phyloP scores from a whole-genome alignment of 1,284 basidiomycete genomes.

The Golubevia pallescens region DNA sequence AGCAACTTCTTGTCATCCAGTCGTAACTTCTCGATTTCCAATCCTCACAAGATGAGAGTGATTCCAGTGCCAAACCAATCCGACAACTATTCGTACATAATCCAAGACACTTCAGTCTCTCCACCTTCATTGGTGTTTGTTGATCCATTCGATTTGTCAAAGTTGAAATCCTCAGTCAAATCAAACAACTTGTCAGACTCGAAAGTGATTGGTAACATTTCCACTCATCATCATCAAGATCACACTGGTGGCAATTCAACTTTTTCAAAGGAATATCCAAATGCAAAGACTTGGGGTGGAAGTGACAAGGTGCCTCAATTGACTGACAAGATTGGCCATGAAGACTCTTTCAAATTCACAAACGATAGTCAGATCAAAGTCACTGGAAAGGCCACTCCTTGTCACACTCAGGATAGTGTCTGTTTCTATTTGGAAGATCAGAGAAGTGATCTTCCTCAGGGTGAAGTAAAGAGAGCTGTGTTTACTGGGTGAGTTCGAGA shows the following conservation, averaged over 20 bases:
- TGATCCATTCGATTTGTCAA: slow-evolving; percentile 42
- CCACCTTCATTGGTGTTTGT: slow-evolving; percentile 39
- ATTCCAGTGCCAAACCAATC: slow-evolving; percentile 47
- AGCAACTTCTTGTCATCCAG: too few species aligned
- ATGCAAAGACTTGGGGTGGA: slow-evolving; percentile 39
- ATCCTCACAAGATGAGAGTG: slow-evolving; percentile 39
- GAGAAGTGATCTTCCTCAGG: slow-evolving; percentile 6
- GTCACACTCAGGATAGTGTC: slow-evolving; percentile 95
- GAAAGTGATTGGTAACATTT: too few species aligned
- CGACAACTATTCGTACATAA: slow-evolving; percentile 62
- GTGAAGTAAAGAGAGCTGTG: slow-evolving; percentile 72
- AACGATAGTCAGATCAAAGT: slow-evolving; percentile 22
- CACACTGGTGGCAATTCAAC: slow-evolving; percentile 55
- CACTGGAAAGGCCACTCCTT: slow-evolving; percentile 77
- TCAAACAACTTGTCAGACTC: slow-evolving; percentile 12
- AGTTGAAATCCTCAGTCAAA: slow-evolving; percentile 20
- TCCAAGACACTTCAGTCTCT: slow-evolving; percentile 29
- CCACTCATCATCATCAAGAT: slow-evolving; percentile 32
- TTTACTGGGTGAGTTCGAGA: slow-evolving; percentile 76
- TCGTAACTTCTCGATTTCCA: too few species aligned
- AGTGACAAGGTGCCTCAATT: slow-evolving; percentile 26
- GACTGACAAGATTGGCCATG: slow-evolving; percentile 28
- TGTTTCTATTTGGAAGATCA: slow-evolving; percentile 80
- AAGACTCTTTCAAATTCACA: slow-evolving; percentile 18
- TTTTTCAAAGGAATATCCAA: slow-evolving; percentile 34